Conservation (phyloP, 2,329 filamentous ascomycete species). For the Simplicillium aogashimaense region DNA sequence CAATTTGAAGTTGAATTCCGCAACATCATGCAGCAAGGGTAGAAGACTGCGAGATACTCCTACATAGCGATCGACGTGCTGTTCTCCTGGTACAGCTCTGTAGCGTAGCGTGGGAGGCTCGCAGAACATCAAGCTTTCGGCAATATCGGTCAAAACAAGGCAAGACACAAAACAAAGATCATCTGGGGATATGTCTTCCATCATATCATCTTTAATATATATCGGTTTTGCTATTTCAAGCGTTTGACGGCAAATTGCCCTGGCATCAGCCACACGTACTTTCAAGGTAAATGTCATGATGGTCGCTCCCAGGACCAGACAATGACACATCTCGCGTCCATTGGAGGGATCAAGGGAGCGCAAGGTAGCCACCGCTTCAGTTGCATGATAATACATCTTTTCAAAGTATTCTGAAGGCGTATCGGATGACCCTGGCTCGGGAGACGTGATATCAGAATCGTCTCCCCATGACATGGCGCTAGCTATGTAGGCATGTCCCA, state of each 20-base stretch:
- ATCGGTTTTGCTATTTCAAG: slow-evolving; percentile 11
- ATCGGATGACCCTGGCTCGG: background rate
- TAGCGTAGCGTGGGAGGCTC: slow-evolving; percentile 12
- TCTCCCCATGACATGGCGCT: slow-evolving; percentile 8
- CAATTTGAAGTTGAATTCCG: slow-evolving; percentile 12
- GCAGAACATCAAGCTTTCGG: slow-evolving; percentile 13
- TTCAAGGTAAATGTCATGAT: slow-evolving; percentile 11
- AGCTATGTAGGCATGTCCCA: slow-evolving; percentile 11
- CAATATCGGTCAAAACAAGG: slow-evolving; percentile 13
- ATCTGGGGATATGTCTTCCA: background rate
- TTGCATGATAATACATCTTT: slow-evolving; percentile 9
- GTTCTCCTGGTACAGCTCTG: slow-evolving; percentile 2
- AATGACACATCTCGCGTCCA: slow-evolving; percentile 7
- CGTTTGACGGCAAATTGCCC: slow-evolving; percentile 10
- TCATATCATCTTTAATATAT: slow-evolving; percentile 3
- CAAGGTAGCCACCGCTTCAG: slow-evolving; percentile 9
- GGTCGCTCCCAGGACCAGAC: slow-evolving; percentile 10
- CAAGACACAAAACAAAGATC: slow-evolving; percentile 11
- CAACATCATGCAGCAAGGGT: slow-evolving; percentile 15
- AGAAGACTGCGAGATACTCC: slow-evolving; percentile 14
- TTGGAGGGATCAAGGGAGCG: slow-evolving; percentile 7
- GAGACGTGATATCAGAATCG: background rate
- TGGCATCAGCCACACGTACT: slow-evolving; percentile 6
- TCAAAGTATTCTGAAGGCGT: background rate
- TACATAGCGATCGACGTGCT: slow-evolving; percentile 14